Evolutionary conservation across 495 filamentous ascomycete species (phyloP).

Genomic region (Xylaria acuta): DNA sequence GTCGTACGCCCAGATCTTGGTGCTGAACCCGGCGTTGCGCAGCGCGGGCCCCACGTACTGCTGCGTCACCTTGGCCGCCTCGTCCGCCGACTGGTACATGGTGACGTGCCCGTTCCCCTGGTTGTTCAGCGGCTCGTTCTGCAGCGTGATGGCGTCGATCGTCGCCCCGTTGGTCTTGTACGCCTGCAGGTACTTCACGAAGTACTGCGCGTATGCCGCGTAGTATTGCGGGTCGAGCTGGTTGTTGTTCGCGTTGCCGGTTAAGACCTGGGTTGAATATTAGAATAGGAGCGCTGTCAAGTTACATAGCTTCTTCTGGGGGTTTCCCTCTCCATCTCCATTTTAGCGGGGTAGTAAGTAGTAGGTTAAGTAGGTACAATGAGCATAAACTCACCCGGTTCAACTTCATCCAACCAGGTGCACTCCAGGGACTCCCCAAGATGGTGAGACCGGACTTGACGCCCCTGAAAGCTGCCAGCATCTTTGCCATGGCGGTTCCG

Average conservation of each 20-base stretch:
- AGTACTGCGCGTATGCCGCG: conserved; percentile 58
- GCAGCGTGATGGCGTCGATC: conserved; percentile 62
- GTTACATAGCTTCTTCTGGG: neutral
- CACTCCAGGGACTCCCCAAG: conserved; percentile 60
- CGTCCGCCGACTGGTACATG: conserved; percentile 60
- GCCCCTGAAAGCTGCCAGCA: conserved; percentile 50
- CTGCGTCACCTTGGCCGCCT: conserved; percentile 55
- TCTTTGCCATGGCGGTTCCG: conserved; percentile 59
- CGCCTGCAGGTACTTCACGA: conserved; percentile 63
- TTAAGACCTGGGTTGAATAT: conserved; percentile 38
- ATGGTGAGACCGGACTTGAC: conserved; percentile 47
- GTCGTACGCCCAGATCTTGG: conserved; percentile 61
- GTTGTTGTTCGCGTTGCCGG: conserved; percentile 56
- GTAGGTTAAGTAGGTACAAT: too few species aligned
- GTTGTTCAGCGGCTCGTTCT: conserved; percentile 64
- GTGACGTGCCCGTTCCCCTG: conserved; percentile 58
- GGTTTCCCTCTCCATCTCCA: too few species aligned
- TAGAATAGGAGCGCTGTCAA: neutral
- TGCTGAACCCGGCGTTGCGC: conserved; percentile 47
- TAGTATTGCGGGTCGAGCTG: conserved; percentile 59
- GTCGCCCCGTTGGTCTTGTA: conserved; percentile 49
- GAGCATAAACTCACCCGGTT: conserved; percentile 44
- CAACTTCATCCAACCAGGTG: conserved; percentile 66
- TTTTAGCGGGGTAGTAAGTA: neutral
- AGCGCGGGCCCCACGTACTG: conserved; percentile 58